phyloP scores from a whole-genome alignment of 176 grass and related monocot genomes.

The Raddia guianensis region DNA sequence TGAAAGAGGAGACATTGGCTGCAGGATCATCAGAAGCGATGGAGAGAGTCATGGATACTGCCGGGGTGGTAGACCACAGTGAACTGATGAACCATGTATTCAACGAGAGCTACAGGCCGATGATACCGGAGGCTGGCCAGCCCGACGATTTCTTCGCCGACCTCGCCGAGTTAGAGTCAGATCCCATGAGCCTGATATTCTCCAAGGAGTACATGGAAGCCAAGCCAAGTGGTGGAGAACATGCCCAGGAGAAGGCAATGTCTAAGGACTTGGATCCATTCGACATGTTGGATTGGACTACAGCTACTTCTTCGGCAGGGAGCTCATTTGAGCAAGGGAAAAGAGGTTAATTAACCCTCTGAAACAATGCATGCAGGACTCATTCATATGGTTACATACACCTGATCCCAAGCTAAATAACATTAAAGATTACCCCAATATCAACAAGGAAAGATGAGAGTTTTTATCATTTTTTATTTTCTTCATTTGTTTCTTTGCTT shows the following conservation, averaged over 20 bases:
- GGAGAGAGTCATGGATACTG: conserved; percentile 50
- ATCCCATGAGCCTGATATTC: conserved; percentile 91
- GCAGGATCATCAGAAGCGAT: conserved; percentile 47
- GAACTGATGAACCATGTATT: conserved; percentile 66
- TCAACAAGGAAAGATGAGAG: conserved; percentile 49
- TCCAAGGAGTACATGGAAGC: conserved; percentile 81
- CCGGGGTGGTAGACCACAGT: conserved; percentile 37
- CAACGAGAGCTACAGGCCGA: conserved; percentile 62
- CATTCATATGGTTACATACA: conserved; percentile 36
- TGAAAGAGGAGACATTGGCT: conserved; percentile 52
- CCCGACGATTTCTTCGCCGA: conserved; percentile 82
- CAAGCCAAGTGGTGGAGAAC: conserved; percentile 38
- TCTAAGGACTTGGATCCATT: conserved; percentile 62
- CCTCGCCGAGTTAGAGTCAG: conserved; percentile 76
- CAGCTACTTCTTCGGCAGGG: conserved; percentile 47
- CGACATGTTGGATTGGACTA: conserved; percentile 74
- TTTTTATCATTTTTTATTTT: conserved; percentile 38
- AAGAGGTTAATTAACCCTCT: conserved; percentile 48
- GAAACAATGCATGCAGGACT: conserved; percentile 25
- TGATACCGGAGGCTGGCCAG: conserved; percentile 71
- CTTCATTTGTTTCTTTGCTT: conserved; percentile 19
- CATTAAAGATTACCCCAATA: conserved; percentile 39
- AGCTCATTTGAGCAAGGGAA: conserved; percentile 62
- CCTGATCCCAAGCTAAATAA: conserved; percentile 48
- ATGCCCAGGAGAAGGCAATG: conserved; percentile 51